Evolutionary conservation across 108 stramenopile genomes (phyloP).

Genomic region (Nitzschia sp.): DNA sequence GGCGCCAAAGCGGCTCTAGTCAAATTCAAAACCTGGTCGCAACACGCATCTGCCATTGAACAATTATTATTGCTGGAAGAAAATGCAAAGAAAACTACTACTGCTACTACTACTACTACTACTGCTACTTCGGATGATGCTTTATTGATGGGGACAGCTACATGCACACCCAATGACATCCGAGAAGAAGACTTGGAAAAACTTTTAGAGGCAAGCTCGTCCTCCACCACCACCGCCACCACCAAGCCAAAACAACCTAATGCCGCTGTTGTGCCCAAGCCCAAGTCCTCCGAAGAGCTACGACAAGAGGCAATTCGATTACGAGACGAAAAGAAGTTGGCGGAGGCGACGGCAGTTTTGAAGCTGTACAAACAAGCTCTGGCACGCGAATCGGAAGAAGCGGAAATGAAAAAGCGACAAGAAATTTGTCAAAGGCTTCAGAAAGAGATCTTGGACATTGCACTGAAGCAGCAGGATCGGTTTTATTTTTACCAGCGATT

Average conservation of each 20-base stretch:
- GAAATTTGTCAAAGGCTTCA: slow-evolving; percentile 22
- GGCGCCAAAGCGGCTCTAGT: slow-evolving; percentile 26
- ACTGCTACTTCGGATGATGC: too few species aligned
- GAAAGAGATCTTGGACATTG: slow-evolving; percentile 10
- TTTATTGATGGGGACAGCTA: neutral
- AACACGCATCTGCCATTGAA: slow-evolving; percentile 6
- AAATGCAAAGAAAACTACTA: neutral
- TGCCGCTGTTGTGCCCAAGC: neutral
- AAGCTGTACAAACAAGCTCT: slow-evolving; percentile 35
- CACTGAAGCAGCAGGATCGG: slow-evolving; percentile 4
- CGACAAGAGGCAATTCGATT: slow-evolving; percentile 31
- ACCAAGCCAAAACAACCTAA: neutral
- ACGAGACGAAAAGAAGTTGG: slow-evolving; percentile 27
- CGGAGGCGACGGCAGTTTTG: slow-evolving; percentile 28
- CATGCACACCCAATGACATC: neutral
- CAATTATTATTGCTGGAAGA: neutral
- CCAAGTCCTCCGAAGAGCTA: slow-evolving; percentile 27
- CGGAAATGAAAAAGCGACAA: slow-evolving; percentile 4
- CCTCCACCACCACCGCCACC: neutral
- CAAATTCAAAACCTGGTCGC: slow-evolving; percentile 22
- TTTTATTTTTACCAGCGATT: slow-evolving; percentile 18
- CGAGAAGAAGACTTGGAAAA: slow-evolving; percentile 23
- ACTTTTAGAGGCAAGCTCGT: neutral
- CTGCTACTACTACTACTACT: neutral
- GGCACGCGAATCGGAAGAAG: slow-evolving; percentile 19